Evolutionary conservation across 2,329 filamentous ascomycete genomes (phyloP), one percentile per base, ranked within the genome.

Genomic region (Colletotrichum endophyticum): DNA sequence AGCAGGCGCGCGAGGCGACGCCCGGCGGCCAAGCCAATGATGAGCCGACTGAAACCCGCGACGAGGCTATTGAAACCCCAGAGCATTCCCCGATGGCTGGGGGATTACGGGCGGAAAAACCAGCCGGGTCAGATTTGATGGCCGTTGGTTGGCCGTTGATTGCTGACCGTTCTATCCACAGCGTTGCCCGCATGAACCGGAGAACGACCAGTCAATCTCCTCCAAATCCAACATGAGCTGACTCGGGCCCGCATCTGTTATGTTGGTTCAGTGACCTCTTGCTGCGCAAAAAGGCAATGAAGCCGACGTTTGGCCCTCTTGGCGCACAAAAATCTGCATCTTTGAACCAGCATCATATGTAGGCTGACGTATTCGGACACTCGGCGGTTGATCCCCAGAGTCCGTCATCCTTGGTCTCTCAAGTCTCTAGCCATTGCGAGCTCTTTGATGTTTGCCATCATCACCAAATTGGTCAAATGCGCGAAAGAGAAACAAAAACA

Each of bases 301-400:
- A 39, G 70, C 74, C 74, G 64, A 69, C 7, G 34, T 69, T 69
- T 66, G 70, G 61, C 19, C 44, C 49, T 25, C 57, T 76, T 76
- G 70, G 70, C 74, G 34, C 22, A 53, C 70, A 39, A 66, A 66
- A 8, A 9, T 53, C 30, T 57, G 64, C 64, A 25, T 61, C 61
- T 72, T 15, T 66, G 25, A 16, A 56, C 28, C 36, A n/a, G 53
- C 49, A 49, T 39, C 22, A 13, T n/a, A 68, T 39, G 64, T 61
- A 66, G n/a, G 57, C 34, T 76, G 74, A 76, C 70, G 70, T 66
- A 73, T 59, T 27, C 12, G 69, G 13, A 13, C 6, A 22, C 56
- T n/a, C 8, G 30, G 49, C 61, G 44, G 16, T 66, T 59, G 44
- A 66, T 56, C 39, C n/a, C 25, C n/a, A 36, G 36, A 25, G 25